These are phyloP conservation scores for Pythium guiyangense DNA, from an alignment of 352 stramenopile genomes.

Conservation along the genomic window DNA sequence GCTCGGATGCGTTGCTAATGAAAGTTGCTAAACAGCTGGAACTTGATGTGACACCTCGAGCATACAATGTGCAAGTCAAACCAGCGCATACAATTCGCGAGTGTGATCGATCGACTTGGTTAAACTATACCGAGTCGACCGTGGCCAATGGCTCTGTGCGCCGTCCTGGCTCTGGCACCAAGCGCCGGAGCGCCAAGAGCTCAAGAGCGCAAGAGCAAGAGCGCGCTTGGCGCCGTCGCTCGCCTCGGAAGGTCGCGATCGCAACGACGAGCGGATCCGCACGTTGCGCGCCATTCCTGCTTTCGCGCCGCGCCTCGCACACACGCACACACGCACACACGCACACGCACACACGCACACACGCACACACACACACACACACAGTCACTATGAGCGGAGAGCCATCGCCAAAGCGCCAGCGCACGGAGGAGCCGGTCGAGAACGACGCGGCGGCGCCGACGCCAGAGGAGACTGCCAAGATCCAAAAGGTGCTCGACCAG, in stretches of 20 bases:
- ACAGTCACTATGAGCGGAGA: constrained; percentile 39
- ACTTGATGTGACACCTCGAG: no score
- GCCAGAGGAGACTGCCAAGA: constrained; percentile 27
- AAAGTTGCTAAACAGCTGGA: no score
- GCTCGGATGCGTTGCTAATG: no score
- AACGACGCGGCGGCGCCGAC: constrained; percentile 5
- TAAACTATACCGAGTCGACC: neutral
- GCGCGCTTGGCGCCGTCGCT: neutral
- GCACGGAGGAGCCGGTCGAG: constrained; percentile 45
- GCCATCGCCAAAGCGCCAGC: constrained; percentile 71
- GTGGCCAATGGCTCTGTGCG: neutral
- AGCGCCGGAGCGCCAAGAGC: no score
- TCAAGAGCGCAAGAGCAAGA: no score
- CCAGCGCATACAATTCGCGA: no score
- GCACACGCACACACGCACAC: no score
- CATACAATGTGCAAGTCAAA: no score
- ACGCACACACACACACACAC: no score
- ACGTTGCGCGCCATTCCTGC: constrained; percentile 1
- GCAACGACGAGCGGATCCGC: no score
- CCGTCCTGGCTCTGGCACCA: no score
- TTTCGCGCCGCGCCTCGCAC: constrained; percentile 1
- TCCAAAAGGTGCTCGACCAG: constrained; percentile 53
- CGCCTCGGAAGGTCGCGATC: neutral
- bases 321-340: neutral
- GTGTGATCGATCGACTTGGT: neutral